A percentile compares a stretch with the other conserved stretches of the same genome.
These are phyloP conservation scores for Parathielavia appendiculata DNA, from an alignment of 495 filamentous ascomycete genomes.

Conservation along the genomic window DNA sequence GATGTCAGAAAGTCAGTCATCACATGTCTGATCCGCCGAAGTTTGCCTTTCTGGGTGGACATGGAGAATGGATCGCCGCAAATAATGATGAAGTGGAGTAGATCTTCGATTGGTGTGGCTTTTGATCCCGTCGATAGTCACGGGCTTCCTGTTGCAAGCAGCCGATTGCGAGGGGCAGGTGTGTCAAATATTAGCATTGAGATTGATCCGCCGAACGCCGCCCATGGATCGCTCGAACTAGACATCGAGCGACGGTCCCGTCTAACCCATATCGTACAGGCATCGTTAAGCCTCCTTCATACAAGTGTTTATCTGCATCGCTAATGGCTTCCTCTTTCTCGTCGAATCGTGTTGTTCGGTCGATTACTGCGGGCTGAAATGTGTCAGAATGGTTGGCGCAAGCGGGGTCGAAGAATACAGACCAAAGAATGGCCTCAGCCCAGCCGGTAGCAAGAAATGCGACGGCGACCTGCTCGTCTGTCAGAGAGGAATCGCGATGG, in stretches of 20 bases:
- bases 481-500: conserved; percentile 14
- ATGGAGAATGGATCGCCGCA: no score
- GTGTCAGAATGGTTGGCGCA: conserved; percentile 13
- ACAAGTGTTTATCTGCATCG: not conserved
- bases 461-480: conserved; percentile 54
- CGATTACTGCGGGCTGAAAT: conserved; percentile 9
- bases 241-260: conserved; percentile 3
- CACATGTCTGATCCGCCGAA: no score
- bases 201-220: conserved; percentile 24
- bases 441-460: conserved; percentile 69
- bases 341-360: not conserved
- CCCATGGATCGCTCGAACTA: conserved; percentile 8
- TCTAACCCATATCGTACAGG: conserved; percentile 25
- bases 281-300: not conserved
- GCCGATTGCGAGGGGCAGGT: no score
- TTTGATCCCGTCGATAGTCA: not conserved
- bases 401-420: not conserved
- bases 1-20: no score
- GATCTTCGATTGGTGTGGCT: no score
- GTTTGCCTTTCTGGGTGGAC: no score
- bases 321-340: not conserved
- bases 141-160: not conserved
- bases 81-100: no score
- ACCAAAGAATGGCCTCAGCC: conserved; percentile 48
- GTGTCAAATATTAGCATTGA: conserved; percentile 12